phyloP scores from a whole-genome alignment of 106 monocot genomes.

The Ottelia alismoides region DNA sequence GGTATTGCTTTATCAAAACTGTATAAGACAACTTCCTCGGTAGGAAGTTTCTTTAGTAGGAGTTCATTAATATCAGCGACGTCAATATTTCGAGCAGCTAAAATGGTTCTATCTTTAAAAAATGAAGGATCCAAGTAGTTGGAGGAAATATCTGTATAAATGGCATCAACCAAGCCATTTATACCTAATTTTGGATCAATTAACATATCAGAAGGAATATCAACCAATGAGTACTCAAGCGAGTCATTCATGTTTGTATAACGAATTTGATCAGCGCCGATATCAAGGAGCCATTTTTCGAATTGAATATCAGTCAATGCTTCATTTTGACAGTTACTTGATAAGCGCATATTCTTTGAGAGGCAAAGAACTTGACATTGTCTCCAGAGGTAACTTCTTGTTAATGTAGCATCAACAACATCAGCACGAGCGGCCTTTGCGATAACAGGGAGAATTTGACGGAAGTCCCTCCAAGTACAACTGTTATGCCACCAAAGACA shows the following conservation, averaged over 20 bases:
- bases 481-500: not conserved
- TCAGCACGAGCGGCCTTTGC: not conserved
- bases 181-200: not conserved
- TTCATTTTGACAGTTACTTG: not conserved
- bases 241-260: not conserved
- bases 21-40: too few species aligned
- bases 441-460: constrained; percentile 1
- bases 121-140: not conserved
- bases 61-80: not conserved
- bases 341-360: not conserved
- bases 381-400: not conserved
- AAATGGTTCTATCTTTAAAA: not conserved
- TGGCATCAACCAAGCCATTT: not conserved
- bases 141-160: not conserved
- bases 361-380: constrained; percentile 1
- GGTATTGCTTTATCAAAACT: not conserved
- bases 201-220: not conserved
- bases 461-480: constrained; percentile 5
- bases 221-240: not conserved
- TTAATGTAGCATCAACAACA: not conserved
- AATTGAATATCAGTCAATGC: not conserved
- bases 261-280: not conserved
- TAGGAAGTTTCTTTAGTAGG: not conserved
- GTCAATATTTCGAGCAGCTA: not conserved
- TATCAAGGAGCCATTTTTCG: not conserved